Conservation (phyloP, 495 filamentous ascomycete species). For the Platismatia glauca region DNA sequence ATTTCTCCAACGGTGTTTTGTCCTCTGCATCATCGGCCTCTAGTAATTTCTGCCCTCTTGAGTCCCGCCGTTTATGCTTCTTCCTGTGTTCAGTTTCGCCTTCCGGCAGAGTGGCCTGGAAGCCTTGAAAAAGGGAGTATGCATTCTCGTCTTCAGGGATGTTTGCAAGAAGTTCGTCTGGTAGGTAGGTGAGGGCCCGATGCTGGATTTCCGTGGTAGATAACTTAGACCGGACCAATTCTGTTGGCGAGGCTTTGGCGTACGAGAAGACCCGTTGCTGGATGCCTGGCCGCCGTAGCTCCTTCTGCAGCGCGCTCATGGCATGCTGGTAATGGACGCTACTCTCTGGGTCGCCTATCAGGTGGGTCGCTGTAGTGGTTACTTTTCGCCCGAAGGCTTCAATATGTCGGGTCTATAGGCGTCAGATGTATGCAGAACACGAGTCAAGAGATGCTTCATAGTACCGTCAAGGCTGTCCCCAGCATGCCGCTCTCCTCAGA, state of each 20-base stretch:
- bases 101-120: conserved; percentile 83
- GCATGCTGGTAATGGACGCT: conserved; percentile 71
- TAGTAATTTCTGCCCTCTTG: conserved; percentile 65
- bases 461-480: conserved; percentile 46
- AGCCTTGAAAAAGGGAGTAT: conserved; percentile 94
- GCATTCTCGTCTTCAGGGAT: conserved; percentile 76
- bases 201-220: conserved; percentile 91
- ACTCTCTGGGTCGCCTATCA: conserved; percentile 60
- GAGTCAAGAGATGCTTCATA: conserved; percentile 25
- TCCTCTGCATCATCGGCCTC: conserved; percentile 51
- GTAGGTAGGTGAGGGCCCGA: conserved; percentile 76
- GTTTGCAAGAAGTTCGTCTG: conserved; percentile 80
- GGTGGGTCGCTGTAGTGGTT: conserved; percentile 81
- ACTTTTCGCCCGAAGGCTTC: conserved; percentile 94
- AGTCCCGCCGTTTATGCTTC: conserved; percentile 54
- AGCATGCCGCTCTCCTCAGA: conserved; percentile 41
- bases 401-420: conserved; percentile 66
- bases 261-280: conserved; percentile 87
- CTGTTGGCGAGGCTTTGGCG: conserved; percentile 77
- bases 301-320: conserved; percentile 80
- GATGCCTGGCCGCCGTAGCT: conserved; percentile 69
- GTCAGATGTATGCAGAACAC: conserved; percentile 16
- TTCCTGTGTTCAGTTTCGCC: conserved; percentile 52
- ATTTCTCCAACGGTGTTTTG: conserved; percentile 53
- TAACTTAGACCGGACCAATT: conserved; percentile 85